Evolutionary conservation across 345 rosid genomes (phyloP).

Genomic region (Eucalyptus paniculata): DNA sequence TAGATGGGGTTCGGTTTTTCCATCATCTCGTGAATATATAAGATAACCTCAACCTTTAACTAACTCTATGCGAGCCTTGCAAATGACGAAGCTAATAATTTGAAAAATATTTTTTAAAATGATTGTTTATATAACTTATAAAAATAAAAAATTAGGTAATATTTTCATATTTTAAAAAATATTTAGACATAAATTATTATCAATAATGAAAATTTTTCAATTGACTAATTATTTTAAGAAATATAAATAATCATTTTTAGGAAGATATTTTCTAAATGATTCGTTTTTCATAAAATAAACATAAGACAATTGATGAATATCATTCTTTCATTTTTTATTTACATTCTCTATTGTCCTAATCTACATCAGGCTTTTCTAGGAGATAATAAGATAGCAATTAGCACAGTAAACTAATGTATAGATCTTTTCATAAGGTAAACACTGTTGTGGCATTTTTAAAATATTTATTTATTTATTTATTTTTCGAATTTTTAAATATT

Average conservation of each 20-base stretch:
- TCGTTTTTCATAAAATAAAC: too few species aligned
- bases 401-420: neutral
- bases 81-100: neutral
- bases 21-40: neutral
- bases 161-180: too few species aligned
- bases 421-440: neutral
- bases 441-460: fast-evolving
- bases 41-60: neutral
- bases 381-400: neutral
- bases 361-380: neutral
- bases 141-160: too few species aligned
- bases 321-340: neutral
- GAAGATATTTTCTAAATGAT: too few species aligned
- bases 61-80: neutral
- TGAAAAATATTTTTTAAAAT: too few species aligned
- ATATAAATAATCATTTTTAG: fast-evolving
- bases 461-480: too few species aligned
- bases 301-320: too few species aligned
- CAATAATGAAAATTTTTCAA: fast-evolving
- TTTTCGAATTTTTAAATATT: too few species aligned
- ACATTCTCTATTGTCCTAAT: neutral
- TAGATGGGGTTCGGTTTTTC: neutral
- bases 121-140: too few species aligned
- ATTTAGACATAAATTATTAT: too few species aligned
- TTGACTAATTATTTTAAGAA: too few species aligned